phyloP scores from a whole-genome alignment of 176 grass and related monocot genomes.

The Aegilops umbellulata region DNA sequence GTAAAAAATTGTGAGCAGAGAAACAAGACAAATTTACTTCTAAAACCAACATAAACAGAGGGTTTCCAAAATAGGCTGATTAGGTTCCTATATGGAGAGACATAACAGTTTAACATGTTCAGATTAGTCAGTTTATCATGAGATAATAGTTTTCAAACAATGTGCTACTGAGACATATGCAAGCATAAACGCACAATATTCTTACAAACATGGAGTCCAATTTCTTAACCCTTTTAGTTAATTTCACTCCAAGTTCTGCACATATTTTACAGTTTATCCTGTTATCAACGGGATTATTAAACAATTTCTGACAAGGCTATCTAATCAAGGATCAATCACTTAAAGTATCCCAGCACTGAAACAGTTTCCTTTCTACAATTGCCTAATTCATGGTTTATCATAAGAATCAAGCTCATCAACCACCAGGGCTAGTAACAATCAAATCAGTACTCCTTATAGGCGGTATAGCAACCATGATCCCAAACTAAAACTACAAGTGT shows the following conservation, averaged over 20 bases:
- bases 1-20: not conserved
- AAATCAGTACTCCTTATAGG: not conserved
- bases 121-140: not conserved
- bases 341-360: not conserved
- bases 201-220: not conserved
- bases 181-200: constrained; percentile 3
- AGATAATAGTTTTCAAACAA: constrained; percentile 2
- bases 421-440: not conserved
- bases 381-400: not conserved
- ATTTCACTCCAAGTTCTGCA: not conserved
- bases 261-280: not conserved
- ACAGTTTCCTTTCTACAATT: not conserved
- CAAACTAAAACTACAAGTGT: not conserved
- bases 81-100: not conserved
- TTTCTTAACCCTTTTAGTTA: not conserved
- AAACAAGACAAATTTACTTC: not conserved
- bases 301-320: constrained; percentile 5
- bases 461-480: not conserved
- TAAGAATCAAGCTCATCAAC: not conserved
- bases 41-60: not conserved
- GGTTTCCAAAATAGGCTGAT: not conserved
- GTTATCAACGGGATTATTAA: not conserved
- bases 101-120: not conserved
- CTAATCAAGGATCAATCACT: not conserved
- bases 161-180: constrained; percentile 4